Evolutionary conservation across 441 rosid genomes (phyloP).

Genomic region (Geranium incanum): DNA sequence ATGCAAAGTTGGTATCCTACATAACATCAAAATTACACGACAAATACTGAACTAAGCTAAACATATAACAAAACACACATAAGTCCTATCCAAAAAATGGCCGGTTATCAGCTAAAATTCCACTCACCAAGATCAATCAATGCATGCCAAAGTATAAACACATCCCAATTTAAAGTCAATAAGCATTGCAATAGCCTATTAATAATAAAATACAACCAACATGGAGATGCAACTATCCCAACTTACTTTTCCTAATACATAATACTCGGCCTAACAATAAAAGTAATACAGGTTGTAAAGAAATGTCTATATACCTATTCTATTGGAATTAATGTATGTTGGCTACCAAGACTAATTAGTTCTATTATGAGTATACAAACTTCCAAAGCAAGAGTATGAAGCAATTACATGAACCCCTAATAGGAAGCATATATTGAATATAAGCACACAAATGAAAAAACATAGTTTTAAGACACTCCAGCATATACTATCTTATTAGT

Average conservation of each 20-base stretch:
- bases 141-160: background rate
- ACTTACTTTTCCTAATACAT: background rate
- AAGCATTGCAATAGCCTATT: background rate
- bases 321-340: background rate
- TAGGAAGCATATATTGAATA: background rate
- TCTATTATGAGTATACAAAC: background rate
- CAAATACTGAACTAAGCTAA: too few species aligned
- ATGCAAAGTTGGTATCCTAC: too few species aligned
- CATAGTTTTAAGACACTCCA: background rate
- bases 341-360: background rate
- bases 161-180: background rate
- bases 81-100: too few species aligned
- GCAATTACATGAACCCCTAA: background rate
- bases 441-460: background rate
- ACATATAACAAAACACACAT: too few species aligned
- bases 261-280: background rate
- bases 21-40: too few species aligned
- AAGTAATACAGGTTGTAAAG: background rate
- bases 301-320: background rate
- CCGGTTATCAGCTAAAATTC: background rate
- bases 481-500: slow-evolving; percentile 65
- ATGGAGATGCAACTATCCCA: background rate
- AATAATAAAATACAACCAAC: background rate
- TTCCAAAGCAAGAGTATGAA: background rate
- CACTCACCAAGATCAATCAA: background rate